These are phyloP conservation scores for Ramichloridium luteum DNA, from an alignment of 2,329 filamentous ascomycete species.

Conservation along the genomic window DNA sequence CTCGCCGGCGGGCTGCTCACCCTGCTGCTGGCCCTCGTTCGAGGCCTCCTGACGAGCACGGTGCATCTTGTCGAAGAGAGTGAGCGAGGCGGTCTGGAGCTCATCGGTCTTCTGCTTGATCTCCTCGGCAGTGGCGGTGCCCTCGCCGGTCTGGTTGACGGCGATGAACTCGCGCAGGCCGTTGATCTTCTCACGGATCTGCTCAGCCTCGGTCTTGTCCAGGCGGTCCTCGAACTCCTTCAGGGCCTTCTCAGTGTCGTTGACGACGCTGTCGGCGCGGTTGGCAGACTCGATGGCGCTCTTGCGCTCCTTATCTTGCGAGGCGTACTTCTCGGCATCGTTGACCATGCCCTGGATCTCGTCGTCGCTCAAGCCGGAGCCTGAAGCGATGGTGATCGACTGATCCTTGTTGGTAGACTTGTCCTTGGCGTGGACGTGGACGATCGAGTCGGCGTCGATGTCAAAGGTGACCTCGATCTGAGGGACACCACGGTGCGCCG, in stretches of 20 bases:
- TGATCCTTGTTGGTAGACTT: constrained; percentile 99
- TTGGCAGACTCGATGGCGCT: constrained; percentile 89
- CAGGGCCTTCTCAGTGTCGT: constrained; percentile 95
- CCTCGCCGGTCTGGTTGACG: constrained; percentile 91
- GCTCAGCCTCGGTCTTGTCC: constrained; percentile 88
- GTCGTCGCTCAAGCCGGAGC: constrained; percentile 84
- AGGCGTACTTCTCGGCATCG: constrained; percentile 93
- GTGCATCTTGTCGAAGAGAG: constrained; percentile 99
- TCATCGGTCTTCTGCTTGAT: constrained; percentile 99
- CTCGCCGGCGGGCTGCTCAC: constrained; percentile 33
- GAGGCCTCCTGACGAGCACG: constrained; percentile 56
- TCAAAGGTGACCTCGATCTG: constrained; percentile 98
- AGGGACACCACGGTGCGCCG: constrained; percentile 88
- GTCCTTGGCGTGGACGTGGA: constrained; percentile 96
- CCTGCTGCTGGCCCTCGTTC: constrained; percentile 38
- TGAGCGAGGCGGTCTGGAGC: constrained; percentile 88
- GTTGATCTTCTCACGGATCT: constrained; percentile 93
- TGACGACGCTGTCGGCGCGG: constrained; percentile 88
- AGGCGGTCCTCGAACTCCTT: constrained; percentile 94
- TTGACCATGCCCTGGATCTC: constrained; percentile 98
- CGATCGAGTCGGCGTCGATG: constrained; percentile 94
- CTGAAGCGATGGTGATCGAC: constrained; percentile 96
- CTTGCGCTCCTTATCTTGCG: constrained; percentile 95
- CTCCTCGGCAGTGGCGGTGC: constrained; percentile 71
- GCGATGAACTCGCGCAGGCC: constrained; percentile 67